Evolutionary conservation across 2,329 filamentous ascomycete species (phyloP), one percentile per base, ranked within the genome.

Genomic region (Hymenoscyphus infarciens): DNA sequence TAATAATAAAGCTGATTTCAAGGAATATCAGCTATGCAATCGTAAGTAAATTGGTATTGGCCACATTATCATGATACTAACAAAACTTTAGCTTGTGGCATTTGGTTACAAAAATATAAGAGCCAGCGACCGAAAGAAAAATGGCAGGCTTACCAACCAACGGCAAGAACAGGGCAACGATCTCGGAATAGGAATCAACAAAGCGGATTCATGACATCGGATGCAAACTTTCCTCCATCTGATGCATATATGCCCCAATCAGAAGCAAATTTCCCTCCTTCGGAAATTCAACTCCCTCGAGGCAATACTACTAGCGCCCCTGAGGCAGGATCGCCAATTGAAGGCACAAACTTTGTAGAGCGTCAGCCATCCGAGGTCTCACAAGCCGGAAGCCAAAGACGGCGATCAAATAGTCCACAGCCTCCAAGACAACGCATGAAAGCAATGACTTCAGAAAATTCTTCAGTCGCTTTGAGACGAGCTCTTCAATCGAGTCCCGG

Each of bases 91-190:
- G 85, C 94, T 63, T 99, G 95, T 74, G 95, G 95, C 19, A 87
- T 99, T 52, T 99, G 92, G 92, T 87, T 99, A 69, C 87, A 88
- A 64, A 98, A 97, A 73, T 92, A 89, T 76, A 92, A 90, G 72
- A 83, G 80, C 27, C 95, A 96, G 80, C 87, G 95, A 8, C 95
- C 95, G 2, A 81, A 86, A 60, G 87, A 94, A 64, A 87, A 88
- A 67, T 99, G 94, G 94, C 90, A 85, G 27, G 62, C 55, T 35
- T 61, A 68, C 64, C 55, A 63, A 29, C 63, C 63, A 38, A 45
- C 29, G 3, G 39, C 56, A 25, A 56, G 57, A 64, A 67, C 29
- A 63, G 56, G 65, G 25, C 65, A 67, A n/a, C 67, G 53, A 72
- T 74, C 78, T 10, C 77, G 60, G 58, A 25, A 68, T 13, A 70